Evolutionary conservation across 1,139 yeast species (phyloP).

Genomic region (Hansenula sp.): DNA sequence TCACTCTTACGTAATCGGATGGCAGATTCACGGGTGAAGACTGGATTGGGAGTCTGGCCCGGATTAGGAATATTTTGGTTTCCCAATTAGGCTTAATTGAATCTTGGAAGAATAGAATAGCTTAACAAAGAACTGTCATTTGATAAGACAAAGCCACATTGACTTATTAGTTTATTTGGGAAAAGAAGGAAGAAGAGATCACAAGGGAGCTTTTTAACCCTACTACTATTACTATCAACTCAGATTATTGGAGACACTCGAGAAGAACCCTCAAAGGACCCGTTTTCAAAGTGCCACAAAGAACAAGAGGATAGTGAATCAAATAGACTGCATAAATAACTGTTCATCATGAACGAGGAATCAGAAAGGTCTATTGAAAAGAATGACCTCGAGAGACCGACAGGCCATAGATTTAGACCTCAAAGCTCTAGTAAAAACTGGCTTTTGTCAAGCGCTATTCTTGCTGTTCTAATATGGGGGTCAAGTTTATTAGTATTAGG

Average conservation of each 20-base stretch:
- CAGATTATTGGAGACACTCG: too few species aligned
- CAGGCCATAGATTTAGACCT: not conserved
- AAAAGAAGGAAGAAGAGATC: too few species aligned
- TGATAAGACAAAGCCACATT: not conserved
- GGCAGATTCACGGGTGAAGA: too few species aligned
- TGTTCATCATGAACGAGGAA: not conserved
- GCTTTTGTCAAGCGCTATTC: not conserved
- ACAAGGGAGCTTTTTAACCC: too few species aligned
- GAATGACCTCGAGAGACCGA: not conserved
- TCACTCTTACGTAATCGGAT: too few species aligned
- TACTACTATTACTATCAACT: too few species aligned
- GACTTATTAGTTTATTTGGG: too few species aligned
- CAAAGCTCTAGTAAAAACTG: not conserved
- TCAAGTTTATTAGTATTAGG: conserved; percentile 6
- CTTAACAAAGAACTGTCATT: not conserved
- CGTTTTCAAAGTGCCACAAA: too few species aligned
- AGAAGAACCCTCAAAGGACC: too few species aligned
- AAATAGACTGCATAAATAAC: too few species aligned
- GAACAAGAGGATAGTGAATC: not conserved
- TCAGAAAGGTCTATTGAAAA: not conserved
- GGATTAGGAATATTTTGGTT: not conserved
- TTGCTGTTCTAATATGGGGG: conserved; percentile 16
- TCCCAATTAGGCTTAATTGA: not conserved
- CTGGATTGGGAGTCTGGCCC: too few species aligned
- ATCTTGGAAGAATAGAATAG: too few species aligned